phyloP scores from a whole-genome alignment of 129 eudicot genomes.

The Lactuca sativa region DNA sequence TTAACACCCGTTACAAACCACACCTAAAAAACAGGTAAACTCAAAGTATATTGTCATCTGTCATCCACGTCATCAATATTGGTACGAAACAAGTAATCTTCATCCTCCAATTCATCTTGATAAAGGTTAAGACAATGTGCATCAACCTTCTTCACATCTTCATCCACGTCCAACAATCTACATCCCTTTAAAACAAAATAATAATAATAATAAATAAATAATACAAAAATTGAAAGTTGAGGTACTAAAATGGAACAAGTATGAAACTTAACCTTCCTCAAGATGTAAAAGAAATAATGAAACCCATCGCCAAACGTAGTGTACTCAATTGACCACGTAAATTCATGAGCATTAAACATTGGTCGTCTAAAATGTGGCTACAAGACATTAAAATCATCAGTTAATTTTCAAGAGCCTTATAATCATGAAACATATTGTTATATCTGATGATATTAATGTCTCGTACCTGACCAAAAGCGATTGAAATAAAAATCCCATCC shows the following conservation, averaged over 20 bases:
- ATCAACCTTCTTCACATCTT: constrained; percentile 30
- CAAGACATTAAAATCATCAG: constrained; percentile 19
- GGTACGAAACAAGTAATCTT: constrained; percentile 75
- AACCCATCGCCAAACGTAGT: constrained; percentile 93
- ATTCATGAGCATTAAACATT: constrained; percentile 62
- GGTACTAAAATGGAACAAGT: not conserved
- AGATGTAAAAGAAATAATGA: constrained; percentile 83
- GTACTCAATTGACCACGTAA: constrained; percentile 87
- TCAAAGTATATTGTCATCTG: constrained; percentile 2
- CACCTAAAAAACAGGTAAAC: not conserved
- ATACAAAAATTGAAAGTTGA: not conserved
- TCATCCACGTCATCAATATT: constrained; percentile 59
- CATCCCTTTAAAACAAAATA: constrained; percentile 50
- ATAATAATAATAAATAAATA: not conserved
- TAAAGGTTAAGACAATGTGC: constrained; percentile 51
- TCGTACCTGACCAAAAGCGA: constrained; percentile 93
- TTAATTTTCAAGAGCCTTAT: not conserved
- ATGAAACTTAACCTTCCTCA: constrained; percentile 59
- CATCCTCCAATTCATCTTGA: constrained; percentile 85
- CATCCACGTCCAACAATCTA: constrained; percentile 34
- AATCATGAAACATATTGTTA: too few relatives aligned
- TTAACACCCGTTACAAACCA: too few relatives aligned
- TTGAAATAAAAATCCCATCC: constrained; percentile 80
- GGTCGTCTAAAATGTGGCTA: constrained; percentile 99
- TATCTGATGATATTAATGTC: not conserved